Evolutionary conservation across 2,329 filamentous ascomycete genomes (phyloP).

Genomic region (Botrytis elliptica): DNA sequence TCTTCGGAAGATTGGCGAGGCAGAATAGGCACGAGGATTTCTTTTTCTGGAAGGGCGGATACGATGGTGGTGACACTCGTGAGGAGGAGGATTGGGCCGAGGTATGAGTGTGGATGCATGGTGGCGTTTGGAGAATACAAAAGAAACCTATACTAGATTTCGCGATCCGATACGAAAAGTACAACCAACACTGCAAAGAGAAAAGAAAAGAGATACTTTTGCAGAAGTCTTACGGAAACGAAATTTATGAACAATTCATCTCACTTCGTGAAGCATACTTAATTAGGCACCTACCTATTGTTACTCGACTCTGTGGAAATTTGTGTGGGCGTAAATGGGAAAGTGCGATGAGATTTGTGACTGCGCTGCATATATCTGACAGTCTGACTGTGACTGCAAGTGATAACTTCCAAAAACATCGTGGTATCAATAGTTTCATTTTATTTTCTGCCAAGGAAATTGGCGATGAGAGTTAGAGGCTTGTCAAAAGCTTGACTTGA

Average conservation of each 20-base stretch:
- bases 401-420: background rate
- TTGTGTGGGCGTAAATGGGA: background rate
- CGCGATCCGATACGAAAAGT: background rate
- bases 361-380: background rate
- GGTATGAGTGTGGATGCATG: background rate
- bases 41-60: constrained; percentile 3
- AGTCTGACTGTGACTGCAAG: background rate
- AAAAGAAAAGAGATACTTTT: background rate
- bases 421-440: background rate
- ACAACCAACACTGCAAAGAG: background rate
- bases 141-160: background rate
- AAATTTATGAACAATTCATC: background rate
- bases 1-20: constrained; percentile 22
- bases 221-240: background rate
- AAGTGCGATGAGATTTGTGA: background rate
- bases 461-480: background rate
- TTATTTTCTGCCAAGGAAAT: constrained; percentile 3
- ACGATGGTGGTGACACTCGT: background rate
- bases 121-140: background rate
- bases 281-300: background rate
- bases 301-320: background rate
- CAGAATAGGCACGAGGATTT: constrained; percentile 4
- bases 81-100: background rate
- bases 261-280: background rate
- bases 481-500: constrained; percentile 20